Percentiles rank a stretch among this genome's conserved stretches.
Evolutionary conservation across 768 basidiomycete genomes (phyloP).

Genomic region (Boletus subcaerulescens): DNA sequence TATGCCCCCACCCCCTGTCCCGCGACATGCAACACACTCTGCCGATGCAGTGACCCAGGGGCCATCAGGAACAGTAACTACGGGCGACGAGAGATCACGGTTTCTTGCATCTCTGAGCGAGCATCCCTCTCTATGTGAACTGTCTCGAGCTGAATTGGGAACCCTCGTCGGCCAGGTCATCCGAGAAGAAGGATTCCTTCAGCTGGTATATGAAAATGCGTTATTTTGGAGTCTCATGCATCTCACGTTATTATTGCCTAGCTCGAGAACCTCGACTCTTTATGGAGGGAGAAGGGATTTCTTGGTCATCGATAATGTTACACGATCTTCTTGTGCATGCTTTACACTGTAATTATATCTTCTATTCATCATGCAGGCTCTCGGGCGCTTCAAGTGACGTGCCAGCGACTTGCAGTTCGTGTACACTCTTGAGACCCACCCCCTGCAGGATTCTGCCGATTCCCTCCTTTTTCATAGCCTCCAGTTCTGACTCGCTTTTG

Average conservation of each 20-base stretch:
- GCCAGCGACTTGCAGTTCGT: conserved; percentile 61
- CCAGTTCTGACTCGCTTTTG: conserved; percentile 75
- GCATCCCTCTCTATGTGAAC: conserved; percentile 48
- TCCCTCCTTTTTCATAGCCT: conserved; percentile 61
- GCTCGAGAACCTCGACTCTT: conserved; percentile 52
- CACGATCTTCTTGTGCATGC: not conserved
- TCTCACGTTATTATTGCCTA: conserved; percentile 27
- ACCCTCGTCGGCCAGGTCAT: conserved; percentile 57
- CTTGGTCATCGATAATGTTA: conserved; percentile 21
- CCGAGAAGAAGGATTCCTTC: conserved; percentile 72
- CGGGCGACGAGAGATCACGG: conserved; percentile 12
- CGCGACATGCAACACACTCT: conserved; percentile 13
- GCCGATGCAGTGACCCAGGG: conserved; percentile 2
- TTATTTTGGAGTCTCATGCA: not conserved
- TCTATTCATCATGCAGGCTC: not conserved
- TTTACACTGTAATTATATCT: not conserved
- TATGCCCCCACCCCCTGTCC: conserved; percentile 33
- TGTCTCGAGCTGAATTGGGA: conserved; percentile 53
- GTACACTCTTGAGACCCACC: conserved; percentile 65
- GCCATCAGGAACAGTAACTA: conserved; percentile 4
- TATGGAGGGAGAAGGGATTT: conserved; percentile 50
- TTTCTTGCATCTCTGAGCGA: conserved; percentile 43
- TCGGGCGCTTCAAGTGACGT: conserved; percentile 38
- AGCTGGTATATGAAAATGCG: conserved; percentile 51
- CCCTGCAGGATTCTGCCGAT: conserved; percentile 58